Base-by-base conservation (phyloP, 23 red algal species). In the Gracilaria caudata region DNA sequence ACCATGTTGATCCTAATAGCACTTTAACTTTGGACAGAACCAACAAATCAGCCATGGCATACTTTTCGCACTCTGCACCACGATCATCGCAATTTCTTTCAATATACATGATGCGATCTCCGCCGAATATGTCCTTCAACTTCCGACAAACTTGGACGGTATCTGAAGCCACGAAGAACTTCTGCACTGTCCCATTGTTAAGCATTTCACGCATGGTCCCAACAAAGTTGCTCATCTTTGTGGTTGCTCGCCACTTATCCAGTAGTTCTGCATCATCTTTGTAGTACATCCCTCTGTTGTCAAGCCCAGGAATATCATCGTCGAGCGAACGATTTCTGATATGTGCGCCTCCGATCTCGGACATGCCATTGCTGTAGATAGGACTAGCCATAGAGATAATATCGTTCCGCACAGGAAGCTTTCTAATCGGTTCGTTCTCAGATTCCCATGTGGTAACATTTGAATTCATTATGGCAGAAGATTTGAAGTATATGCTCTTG, bases 1-100 rank as follows among this genome's bases (percentile, higher is more conserved):
- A 88, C 87, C 88, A 96, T 19, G 79, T 90, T 29, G 81, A 88
- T 7, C 94, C 94, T n/a, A 92, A 70, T 24, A 96, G 45, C 14
- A 89, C 49, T 55, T 78, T 83, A 7, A 73, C 72, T 58, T 63
- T 77, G 26, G 94, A 70, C 51, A 96, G 77, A 21, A 82, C 80
- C 24, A 90, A 35, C 59, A 96, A 55, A 54, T 96, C 94, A 35
- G 85, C 81, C 54, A 96, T 68, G 24, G 94, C 94, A 33, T 88
- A 93, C 71, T 86, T 79, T 55, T 88, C 80, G 68, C 94, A 96
- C 12, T 51, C 51, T 12, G 57, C 51, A 21, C 77, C 80, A 24
- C 94, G 89, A 34, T 78, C 71, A 24, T 92, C 82, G 65, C 92
- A 94, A 14, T 89, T 49, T 23, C 93, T 64, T 1, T 88, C 79